Evolutionary conservation across 306 rosid species (phyloP), one percentile per base, ranked within the genome.

Genomic region (Castanea sativa): DNA sequence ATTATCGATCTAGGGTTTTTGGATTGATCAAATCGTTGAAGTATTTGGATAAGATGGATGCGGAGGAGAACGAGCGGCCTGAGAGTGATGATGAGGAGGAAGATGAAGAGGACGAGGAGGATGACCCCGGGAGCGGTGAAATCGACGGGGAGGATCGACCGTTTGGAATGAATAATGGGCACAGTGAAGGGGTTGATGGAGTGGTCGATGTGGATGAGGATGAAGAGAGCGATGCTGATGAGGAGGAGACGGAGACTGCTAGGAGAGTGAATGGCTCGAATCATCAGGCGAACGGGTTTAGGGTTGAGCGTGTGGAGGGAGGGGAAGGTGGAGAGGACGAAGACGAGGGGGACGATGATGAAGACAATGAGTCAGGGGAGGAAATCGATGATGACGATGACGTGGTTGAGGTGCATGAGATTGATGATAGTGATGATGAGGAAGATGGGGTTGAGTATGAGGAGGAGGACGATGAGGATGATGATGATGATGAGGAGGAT

Each of bases 1-100:
- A 93, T 77, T 93, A 93, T 78, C 98, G 98, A 90, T 93, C 98
- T 85, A 93, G 95, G 93, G 98, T 93, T 87, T 93, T 93, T 35
- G 95, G 92, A 29, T 82, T 93, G 92, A 93, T 93, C 12, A 93
- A 86, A 78, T 91, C 95, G 78, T 80, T 93, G 4, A 89, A 86
- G 86, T 93, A 90, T 80, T 87, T 93, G 90, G 98, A 93, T 76
- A 93, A 91, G 91, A 93, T 89, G 98, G 98, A 93, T 30, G 94
- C 97, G 14, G 98, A 93, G 65, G 98, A 89, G 86, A 93, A 93
- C 53, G 98, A 91, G 87, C 83, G 95, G 52, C 97, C 98, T 0
- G 98, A 93, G 80, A 83, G 89, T 0, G 98, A 93, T 33, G 98
- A 93, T 0, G 98, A 93, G 81, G 97, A 69, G 27, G 94, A 92